Base-by-base conservation (phyloP, 306 rosid species). In the Acacia crassicarpa region DNA sequence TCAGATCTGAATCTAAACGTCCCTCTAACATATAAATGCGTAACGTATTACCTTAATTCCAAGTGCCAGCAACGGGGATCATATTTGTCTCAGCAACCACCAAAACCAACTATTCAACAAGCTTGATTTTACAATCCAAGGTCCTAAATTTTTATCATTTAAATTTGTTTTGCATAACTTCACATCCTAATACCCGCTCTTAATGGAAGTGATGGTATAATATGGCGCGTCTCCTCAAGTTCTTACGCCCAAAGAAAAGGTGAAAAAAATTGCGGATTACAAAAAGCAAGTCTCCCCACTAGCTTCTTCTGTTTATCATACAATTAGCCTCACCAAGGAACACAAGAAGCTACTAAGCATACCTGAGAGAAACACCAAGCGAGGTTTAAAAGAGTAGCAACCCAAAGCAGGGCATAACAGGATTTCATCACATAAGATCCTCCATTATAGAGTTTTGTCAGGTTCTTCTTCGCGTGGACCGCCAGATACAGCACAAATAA, bases 341-440 rank as follows among this genome's bases (percentile, higher is more conserved):
- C 45, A 70, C 5, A 13, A 48, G 49, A 67, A 68, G 27, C 40
- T 33, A 22, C 51, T 19, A 20, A 75, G 49, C 59, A 67, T 49
- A 88, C 96, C 96, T 89, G 97, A 83, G 89, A 88, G 77, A 83
- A 72, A 80, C 92, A 93, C 89, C 93, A 89, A 38, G 87, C 75
- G 33, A 93, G 92, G 85, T 93, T 90, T 44, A 89, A 80, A 40
- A 90, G 79, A 67, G 88, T 86, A 45, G 86, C 90, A 54, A 85
- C 62, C 94, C 97, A 93, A 53, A 91, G 93, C 9, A 91, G 91
- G 82, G 89, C 90, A 77, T 87, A 91, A 74, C 84, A 90, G 82
- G 91, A 88, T 75, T 89, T 79, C 78, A 86, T 45, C 9, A 90
- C 61, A 56, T 79, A 84, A 0, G 98, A 90, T 14, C 89, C 80